Evolutionary conservation across 139 green algal species (phyloP).

Genomic region (Chlorella sp.): DNA sequence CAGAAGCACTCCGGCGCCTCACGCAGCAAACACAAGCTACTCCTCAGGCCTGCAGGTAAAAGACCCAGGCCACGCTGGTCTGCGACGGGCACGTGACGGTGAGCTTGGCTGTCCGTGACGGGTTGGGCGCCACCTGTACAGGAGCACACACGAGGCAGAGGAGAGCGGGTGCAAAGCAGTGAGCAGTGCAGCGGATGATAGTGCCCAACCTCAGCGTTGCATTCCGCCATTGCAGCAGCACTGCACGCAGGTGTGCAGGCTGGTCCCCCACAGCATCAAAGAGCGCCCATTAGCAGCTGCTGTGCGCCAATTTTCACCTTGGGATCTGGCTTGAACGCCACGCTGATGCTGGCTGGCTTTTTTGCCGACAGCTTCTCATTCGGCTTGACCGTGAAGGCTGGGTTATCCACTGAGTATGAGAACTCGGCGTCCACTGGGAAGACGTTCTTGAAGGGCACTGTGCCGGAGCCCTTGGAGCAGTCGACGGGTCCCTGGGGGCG

Average conservation of each 20-base stretch:
- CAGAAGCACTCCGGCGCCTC: too few species aligned
- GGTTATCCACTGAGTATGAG: slow-evolving; percentile 65
- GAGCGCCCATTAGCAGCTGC: too few species aligned
- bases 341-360: slow-evolving; percentile 46
- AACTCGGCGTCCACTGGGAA: slow-evolving; percentile 62
- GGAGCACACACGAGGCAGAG: too few species aligned
- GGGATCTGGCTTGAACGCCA: slow-evolving; percentile 50
- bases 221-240: too few species aligned
- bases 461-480: slow-evolving; percentile 37
- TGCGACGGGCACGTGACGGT: slow-evolving; percentile 60
- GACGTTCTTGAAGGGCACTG: slow-evolving; percentile 70
- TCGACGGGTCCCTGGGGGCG: slow-evolving; percentile 71
- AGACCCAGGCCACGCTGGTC: slow-evolving; percentile 58
- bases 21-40: too few species aligned
- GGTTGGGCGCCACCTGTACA: not conserved
- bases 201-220: too few species aligned
- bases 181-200: too few species aligned
- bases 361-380: slow-evolving; percentile 60
- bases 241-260: too few species aligned
- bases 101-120: slow-evolving; percentile 55
- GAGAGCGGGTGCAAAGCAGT: too few species aligned
- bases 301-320: too few species aligned
- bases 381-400: slow-evolving; percentile 55
- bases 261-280: too few species aligned
- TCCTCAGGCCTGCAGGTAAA: slow-evolving; percentile 68